These are phyloP conservation scores for Ammopiptanthus mongolicus DNA, from an alignment of 306 rosid species.

Conservation along the genomic window DNA sequence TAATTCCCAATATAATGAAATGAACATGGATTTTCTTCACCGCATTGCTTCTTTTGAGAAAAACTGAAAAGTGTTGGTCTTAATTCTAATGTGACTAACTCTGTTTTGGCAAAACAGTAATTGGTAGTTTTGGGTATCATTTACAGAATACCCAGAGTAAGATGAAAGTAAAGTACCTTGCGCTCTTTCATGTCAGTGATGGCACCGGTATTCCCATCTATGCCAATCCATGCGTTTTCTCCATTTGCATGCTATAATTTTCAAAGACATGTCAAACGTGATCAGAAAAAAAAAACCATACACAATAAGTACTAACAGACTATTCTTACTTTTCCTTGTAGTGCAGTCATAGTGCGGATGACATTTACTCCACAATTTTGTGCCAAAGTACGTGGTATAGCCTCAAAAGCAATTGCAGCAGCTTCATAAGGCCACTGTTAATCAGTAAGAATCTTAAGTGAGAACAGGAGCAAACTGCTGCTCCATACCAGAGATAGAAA, in stretches of 20 bases:
- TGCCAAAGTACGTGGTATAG: constrained; percentile 93
- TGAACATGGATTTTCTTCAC: background rate
- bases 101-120: background rate
- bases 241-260: constrained; percentile 78
- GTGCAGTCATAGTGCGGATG: constrained; percentile 88
- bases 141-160: background rate
- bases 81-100: background rate
- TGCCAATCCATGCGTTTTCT: constrained; percentile 95
- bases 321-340: constrained; percentile 83
- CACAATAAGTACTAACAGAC: background rate
- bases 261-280: background rate
- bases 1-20: background rate
- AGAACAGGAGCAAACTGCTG: constrained; percentile 16
- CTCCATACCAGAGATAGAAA: background rate
- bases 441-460: constrained; percentile 19
- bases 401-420: constrained; percentile 96
- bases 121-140: background rate
- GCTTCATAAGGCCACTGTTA: constrained; percentile 99
- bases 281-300: background rate
- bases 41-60: background rate
- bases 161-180: constrained; percentile 45
- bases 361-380: constrained; percentile 99
- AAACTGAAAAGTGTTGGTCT: background rate
- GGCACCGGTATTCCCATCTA: constrained; percentile 84
- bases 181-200: constrained; percentile 74